A percentile compares a stretch with the other conserved stretches of the same genome.
phyloP scores from a whole-genome alignment of 1,284 basidiomycete species.

The Pseudozyma sp. region DNA sequence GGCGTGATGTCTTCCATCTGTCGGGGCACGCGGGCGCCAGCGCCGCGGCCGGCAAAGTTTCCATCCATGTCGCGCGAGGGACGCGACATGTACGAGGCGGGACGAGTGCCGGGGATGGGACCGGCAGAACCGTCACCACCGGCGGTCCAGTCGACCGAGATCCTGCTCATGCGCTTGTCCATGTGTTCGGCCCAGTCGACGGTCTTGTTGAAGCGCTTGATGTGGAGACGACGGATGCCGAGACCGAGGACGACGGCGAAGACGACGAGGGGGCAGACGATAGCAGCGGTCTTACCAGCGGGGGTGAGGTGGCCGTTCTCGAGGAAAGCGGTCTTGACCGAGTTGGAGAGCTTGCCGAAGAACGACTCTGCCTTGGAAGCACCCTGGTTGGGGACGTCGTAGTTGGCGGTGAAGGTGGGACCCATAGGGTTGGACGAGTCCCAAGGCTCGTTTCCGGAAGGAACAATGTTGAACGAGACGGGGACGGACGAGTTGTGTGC shows the following conservation, averaged over 20 bases:
- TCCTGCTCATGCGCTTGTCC: slow-evolving; percentile 66
- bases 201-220: slow-evolving; percentile 66
- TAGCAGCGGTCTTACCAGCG: slow-evolving; percentile 63
- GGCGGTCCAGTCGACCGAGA: slow-evolving; percentile 62
- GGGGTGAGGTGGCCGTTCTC: slow-evolving; percentile 53
- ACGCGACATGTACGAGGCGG: slow-evolving; percentile 54
- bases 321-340: slow-evolving; percentile 59
- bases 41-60: slow-evolving; percentile 54
- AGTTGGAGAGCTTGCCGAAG: slow-evolving; percentile 47
- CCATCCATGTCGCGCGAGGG: slow-evolving; percentile 50
- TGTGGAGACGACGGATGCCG: slow-evolving; percentile 63
- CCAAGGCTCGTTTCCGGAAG: slow-evolving; percentile 66
- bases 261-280: slow-evolving; percentile 62
- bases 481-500: slow-evolving; percentile 39
- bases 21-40: slow-evolving; percentile 48
- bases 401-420: slow-evolving; percentile 59
- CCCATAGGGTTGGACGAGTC: slow-evolving; percentile 64
- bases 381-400: slow-evolving; percentile 54
- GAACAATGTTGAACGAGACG: slow-evolving; percentile 67
- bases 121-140: slow-evolving; percentile 63
- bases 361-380: slow-evolving; percentile 43
- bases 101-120: slow-evolving; percentile 56
- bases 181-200: slow-evolving; percentile 66
- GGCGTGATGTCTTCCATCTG: slow-evolving; percentile 55
- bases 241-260: slow-evolving; percentile 53